Evolutionary conservation across 2,329 filamentous ascomycete genomes (phyloP), one percentile per base, ranked within the genome.

Genomic region (Sarocladiaceae sp.): DNA sequence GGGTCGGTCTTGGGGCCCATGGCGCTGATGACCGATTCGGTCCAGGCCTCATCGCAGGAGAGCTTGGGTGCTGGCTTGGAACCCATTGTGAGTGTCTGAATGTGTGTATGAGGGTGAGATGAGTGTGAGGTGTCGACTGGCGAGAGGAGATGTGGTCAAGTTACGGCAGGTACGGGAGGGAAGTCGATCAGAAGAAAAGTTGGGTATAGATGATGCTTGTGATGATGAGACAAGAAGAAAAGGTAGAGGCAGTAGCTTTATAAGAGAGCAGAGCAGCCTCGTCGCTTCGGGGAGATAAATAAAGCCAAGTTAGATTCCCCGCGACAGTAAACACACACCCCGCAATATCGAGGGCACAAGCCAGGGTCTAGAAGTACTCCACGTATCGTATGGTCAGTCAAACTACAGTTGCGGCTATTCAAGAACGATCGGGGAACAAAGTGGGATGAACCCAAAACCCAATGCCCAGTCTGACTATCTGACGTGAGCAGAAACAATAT

Each of bases 1-100:
- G 87, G 83, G 57, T 79, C 74, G 10, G 87, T 85, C 56, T 86
- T 82, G 58, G 87, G 84, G 4, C 88, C 86, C 67, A 89, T 91
- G 56, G 85, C 79, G 55, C 86, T 79, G 64, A 93, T 80, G 65
- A 93, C 88, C n/a, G 17, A 22, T n/a, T 48, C 44, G 17, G 44
- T 48, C 44, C 44, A 48, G 4, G 44, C 44, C 44, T 48, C 44
- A 48, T 48, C 28, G 44, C 44, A 48, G 44, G 22, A n/a, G n/a
- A 48, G 44, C 26, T 33, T 48, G 11, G 22, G 44, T 15, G 44
- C 26, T 20, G 44, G 26, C 26, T 48, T 31, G n/a, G 44, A 48
- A 33, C 44, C 44, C 44, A 48, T 48, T 31, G 44, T 48, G 25
- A 15, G 10, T 33, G 29, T 33, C 15, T 8, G 29, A 15, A 33